phyloP scores from a whole-genome alignment of 2,329 filamentous ascomycete species.

The Xylariales sp. region DNA sequence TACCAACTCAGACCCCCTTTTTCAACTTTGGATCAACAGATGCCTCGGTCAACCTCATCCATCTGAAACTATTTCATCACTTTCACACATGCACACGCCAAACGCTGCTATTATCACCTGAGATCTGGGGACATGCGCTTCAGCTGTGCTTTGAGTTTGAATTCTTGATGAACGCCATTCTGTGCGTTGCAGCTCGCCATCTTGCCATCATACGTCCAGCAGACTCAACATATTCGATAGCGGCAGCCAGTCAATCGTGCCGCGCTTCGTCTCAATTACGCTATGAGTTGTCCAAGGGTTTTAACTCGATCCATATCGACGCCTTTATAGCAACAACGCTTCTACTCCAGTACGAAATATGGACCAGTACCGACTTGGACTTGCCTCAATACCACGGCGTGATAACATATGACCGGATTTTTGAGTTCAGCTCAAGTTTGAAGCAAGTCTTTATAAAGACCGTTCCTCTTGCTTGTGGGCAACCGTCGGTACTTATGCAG shows the following conservation, averaged over 20 bases:
- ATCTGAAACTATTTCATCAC: background rate
- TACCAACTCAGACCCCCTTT: no score
- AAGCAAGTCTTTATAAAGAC: conserved; percentile 17
- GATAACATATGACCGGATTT: conserved; percentile 17
- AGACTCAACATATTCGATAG: conserved; percentile 6
- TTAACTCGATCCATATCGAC: conserved; percentile 14
- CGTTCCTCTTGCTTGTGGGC: conserved; percentile 9
- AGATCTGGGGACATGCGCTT: conserved; percentile 14
- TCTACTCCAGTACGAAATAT: conserved; percentile 18
- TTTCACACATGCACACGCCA: background rate
- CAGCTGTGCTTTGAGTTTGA: conserved; percentile 19
- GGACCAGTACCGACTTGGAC: conserved; percentile 17
- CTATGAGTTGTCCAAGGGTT: background rate
- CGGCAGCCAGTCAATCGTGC: background rate
- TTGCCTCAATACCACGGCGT: no score
- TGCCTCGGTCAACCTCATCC: background rate
- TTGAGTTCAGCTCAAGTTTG: conserved; percentile 17
- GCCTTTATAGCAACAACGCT: conserved; percentile 19
- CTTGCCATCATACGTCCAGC: conserved; percentile 14
- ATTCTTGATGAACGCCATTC: conserved; percentile 17
- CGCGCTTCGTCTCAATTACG: background rate
- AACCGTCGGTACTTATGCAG: background rate
- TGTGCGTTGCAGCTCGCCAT: conserved; percentile 19
- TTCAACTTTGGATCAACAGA: no score
- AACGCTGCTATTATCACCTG: background rate